phyloP scores from a whole-genome alignment of 2,329 filamentous ascomycete species.

The Hypoxylon sp. region DNA sequence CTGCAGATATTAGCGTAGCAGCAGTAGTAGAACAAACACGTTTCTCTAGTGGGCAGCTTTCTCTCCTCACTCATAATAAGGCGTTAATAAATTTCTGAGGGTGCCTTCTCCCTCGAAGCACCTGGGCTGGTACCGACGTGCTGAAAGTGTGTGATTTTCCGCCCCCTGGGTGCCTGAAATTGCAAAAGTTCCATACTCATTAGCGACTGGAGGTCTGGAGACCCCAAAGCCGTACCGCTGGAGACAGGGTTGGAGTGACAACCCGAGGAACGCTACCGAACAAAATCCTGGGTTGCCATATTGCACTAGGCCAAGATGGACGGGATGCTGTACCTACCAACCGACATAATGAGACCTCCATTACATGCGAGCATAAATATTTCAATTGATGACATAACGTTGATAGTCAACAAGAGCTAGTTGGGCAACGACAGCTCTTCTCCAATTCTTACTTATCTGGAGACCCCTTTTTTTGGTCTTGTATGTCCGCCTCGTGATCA shows the following conservation, averaged over 20 bases:
- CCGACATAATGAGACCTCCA: slow-evolving; percentile 25
- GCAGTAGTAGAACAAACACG: slow-evolving; percentile 32
- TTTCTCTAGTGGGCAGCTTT: slow-evolving; percentile 34
- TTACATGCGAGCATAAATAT: slow-evolving; percentile 13
- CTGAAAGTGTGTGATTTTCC: slow-evolving; percentile 32
- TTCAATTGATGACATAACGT: slow-evolving; percentile 11
- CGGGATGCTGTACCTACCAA: slow-evolving; percentile 27
- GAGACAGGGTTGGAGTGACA: slow-evolving; percentile 34
- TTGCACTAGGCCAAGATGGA: slow-evolving; percentile 18
- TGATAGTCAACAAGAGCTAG: slow-evolving; percentile 22
- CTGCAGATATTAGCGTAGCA: slow-evolving; percentile 42
- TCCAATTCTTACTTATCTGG: slow-evolving; percentile 19
- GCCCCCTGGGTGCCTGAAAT: slow-evolving; percentile 24
- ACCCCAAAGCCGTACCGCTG: slow-evolving; percentile 30
- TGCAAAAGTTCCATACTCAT: slow-evolving; percentile 40
- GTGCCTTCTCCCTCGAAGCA: slow-evolving; percentile 5
- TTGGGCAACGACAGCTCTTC: slow-evolving; percentile 23
- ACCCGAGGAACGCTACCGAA: slow-evolving; percentile 33
- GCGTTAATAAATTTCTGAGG: neutral
- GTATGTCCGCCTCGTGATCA: slow-evolving; percentile 24
- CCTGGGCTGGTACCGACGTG: slow-evolving; percentile 25
- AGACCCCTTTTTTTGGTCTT: slow-evolving; percentile 13
- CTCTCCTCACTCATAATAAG: neutral
- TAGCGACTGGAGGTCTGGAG: slow-evolving; percentile 24
- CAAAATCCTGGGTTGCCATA: slow-evolving; percentile 10